Evolutionary conservation across 208 protist genomes (phyloP).

Genomic region (Leishmania martiniquensis): DNA sequence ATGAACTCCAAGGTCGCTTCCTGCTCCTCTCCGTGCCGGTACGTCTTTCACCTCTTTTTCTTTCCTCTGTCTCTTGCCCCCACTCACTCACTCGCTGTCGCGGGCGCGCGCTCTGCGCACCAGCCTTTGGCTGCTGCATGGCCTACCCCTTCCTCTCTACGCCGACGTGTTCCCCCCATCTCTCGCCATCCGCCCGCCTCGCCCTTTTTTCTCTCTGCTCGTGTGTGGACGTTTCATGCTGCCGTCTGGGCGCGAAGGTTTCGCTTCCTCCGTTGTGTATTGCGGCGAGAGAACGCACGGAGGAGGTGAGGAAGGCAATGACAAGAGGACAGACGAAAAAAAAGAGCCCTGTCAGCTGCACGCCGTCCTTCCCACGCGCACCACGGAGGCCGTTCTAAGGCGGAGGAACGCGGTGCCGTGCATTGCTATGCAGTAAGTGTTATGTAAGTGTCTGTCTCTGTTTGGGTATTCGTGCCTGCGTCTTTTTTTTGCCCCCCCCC

Average conservation of each 20-base stretch:
- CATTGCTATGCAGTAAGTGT: constrained; percentile 1
- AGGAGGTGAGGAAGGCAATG: not conserved
- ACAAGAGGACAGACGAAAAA: not conserved
- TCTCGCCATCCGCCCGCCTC: not conserved
- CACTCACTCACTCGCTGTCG: not conserved
- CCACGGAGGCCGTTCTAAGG: not conserved
- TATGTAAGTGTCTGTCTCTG: constrained; percentile 1
- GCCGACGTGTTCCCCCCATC: no score
- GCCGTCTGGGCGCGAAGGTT: not conserved
- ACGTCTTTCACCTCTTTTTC: not conserved
- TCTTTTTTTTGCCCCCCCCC: constrained; percentile 4
- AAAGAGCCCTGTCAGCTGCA: not conserved
- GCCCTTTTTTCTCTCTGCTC: not conserved
- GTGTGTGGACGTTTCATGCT: not conserved
- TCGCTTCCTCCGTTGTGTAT: not conserved
- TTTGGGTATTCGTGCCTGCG: no score
- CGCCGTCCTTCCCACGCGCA: not conserved
- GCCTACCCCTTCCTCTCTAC: no score
- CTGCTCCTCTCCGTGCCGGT: not conserved
- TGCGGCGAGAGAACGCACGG: not conserved
- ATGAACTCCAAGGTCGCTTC: no score
- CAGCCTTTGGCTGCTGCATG: no score
- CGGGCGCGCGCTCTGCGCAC: no score
- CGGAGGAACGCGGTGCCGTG: not conserved
- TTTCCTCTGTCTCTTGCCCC: not conserved